phyloP scores from a whole-genome alignment of 179 eudicot genomes.

The Dionaea muscipula region DNA sequence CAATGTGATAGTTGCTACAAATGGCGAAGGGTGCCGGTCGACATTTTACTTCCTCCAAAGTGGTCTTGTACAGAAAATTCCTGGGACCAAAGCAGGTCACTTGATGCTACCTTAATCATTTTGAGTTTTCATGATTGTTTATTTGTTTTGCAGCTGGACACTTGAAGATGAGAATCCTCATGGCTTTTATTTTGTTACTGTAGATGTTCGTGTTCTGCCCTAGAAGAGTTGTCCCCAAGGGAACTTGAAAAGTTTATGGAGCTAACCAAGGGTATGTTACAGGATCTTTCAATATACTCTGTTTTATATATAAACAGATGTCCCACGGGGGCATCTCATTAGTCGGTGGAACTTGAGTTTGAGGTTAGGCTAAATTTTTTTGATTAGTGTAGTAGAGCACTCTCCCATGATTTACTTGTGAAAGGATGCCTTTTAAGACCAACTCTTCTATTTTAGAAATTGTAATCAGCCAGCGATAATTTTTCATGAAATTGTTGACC shows the following conservation, averaged over 20 bases:
- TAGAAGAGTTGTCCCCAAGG: slow-evolving; percentile 30
- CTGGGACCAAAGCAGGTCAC: slow-evolving; percentile 37
- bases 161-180: background rate
- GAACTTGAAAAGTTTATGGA: slow-evolving; percentile 28
- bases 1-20: slow-evolving; percentile 38
- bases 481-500: background rate
- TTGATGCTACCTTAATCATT: background rate
- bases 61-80: slow-evolving; percentile 38
- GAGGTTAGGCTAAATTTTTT: background rate
- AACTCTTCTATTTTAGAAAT: background rate
- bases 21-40: slow-evolving; percentile 39
- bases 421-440: too few relatives aligned
- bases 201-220: slow-evolving; percentile 41
- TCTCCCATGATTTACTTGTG: background rate
- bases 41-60: slow-evolving; percentile 36
- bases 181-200: slow-evolving; percentile 10
- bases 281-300: background rate
- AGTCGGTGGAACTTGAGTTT: background rate
- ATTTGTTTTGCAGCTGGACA: background rate
- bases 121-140: background rate
- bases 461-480: background rate
- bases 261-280: slow-evolving; percentile 43
- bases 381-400: background rate
- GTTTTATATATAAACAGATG: background rate
- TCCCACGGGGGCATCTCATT: background rate